Evolutionary conservation across 768 basidiomycete species (phyloP).

Genomic region (Xanthoconium purpureum): DNA sequence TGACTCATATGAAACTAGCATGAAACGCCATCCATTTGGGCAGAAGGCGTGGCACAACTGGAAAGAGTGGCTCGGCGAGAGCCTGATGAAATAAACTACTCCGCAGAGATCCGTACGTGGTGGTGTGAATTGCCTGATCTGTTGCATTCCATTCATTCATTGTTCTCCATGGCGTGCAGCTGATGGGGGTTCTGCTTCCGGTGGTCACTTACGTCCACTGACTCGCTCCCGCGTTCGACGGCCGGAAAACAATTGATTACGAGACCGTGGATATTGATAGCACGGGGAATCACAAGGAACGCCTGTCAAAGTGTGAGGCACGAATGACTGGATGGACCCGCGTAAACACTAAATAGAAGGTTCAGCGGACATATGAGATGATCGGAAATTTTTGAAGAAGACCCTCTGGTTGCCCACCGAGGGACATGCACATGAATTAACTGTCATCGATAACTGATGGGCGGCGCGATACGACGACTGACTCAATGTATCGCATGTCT

Average conservation of each 20-base stretch:
- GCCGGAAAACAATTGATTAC: constrained; percentile 15
- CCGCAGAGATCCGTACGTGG: constrained; percentile 14
- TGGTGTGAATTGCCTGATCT: constrained; percentile 13
- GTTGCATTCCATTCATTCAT: constrained; percentile 24
- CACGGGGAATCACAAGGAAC: constrained; percentile 18
- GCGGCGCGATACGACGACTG: constrained; percentile 10
- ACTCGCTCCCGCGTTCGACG: constrained; percentile 32
- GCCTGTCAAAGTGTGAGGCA: constrained; percentile 18
- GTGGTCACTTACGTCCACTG: constrained; percentile 31
- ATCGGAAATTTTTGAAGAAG: constrained; percentile 18
- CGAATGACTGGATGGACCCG: constrained; percentile 16
- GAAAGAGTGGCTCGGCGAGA: constrained; percentile 10
- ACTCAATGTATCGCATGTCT: constrained; percentile 6
- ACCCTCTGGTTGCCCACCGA: constrained; percentile 14
- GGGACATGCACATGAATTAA: constrained; percentile 24
- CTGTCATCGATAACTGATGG: constrained; percentile 23
- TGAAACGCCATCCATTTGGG: constrained; percentile 23
- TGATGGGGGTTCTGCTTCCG: constrained; percentile 26
- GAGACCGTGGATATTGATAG: constrained; percentile 19
- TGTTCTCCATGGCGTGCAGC: constrained; percentile 16
- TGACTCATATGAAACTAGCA: constrained; percentile 9
- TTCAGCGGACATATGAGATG: constrained; percentile 25
- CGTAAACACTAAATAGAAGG: constrained; percentile 27
- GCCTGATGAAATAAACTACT: constrained; percentile 13
- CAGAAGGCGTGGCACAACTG: constrained; percentile 2